Evolutionary conservation across 768 basidiomycete genomes (phyloP).

Genomic region (Terana coerulea): DNA sequence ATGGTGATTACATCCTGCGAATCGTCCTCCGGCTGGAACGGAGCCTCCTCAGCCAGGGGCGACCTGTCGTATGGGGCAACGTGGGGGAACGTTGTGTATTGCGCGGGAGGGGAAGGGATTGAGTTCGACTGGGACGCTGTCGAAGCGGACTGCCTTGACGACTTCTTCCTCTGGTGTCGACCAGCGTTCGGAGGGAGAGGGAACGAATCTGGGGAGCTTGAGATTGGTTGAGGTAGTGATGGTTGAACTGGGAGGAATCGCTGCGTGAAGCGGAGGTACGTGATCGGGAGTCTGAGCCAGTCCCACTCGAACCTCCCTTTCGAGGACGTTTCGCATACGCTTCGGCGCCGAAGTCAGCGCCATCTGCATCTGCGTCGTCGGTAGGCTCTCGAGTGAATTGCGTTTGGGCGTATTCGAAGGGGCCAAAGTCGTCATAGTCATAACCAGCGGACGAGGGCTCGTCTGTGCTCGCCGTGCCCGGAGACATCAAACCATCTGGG

Average conservation of each 20-base stretch:
- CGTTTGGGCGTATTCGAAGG: slow-evolving; percentile 22
- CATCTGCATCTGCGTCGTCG: slow-evolving; percentile 46
- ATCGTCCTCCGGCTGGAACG: neutral
- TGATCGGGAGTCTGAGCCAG: slow-evolving; percentile 59
- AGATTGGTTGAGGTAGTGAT: slow-evolving; percentile 24
- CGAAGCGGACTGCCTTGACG: slow-evolving; percentile 18
- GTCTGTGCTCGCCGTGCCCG: slow-evolving; percentile 17
- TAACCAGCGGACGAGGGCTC: slow-evolving; percentile 14
- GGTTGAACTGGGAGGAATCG: slow-evolving; percentile 23
- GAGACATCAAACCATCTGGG: slow-evolving; percentile 18
- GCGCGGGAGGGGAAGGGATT: slow-evolving; percentile 38
- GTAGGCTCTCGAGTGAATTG: slow-evolving; percentile 26
- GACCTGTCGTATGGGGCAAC: slow-evolving; percentile 26
- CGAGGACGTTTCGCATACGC: slow-evolving; percentile 39
- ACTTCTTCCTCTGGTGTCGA: slow-evolving; percentile 15
- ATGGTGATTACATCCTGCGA: neutral
- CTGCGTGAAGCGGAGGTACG: slow-evolving; percentile 51
- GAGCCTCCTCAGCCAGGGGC: neutral
- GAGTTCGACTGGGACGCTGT: slow-evolving; percentile 35
- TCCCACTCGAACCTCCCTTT: slow-evolving; percentile 30
- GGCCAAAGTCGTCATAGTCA: slow-evolving; percentile 25
- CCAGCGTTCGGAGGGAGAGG: slow-evolving; percentile 6
- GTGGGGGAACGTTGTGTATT: slow-evolving; percentile 30
- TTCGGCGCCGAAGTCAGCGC: slow-evolving; percentile 58
- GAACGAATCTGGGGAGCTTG: slow-evolving; percentile 7